phyloP scores from a whole-genome alignment of 805 yeast species.

The Trichomonascus vanleenenianus region DNA sequence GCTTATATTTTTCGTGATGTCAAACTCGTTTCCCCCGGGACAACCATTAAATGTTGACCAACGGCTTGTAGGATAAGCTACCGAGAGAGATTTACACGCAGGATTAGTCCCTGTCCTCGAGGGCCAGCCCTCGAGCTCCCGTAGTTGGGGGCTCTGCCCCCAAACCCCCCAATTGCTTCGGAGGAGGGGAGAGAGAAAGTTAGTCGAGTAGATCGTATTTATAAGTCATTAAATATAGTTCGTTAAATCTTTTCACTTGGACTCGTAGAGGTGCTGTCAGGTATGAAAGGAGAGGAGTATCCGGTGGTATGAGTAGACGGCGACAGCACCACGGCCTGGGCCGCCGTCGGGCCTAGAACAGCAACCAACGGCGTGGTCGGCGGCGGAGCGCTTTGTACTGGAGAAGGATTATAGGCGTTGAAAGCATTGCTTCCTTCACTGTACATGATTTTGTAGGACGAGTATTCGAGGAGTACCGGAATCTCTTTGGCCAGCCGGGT shows the following conservation, averaged over 20 bases:
- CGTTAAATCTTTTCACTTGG: neutral
- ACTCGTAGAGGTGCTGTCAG: constrained; percentile 2
- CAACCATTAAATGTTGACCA: no score
- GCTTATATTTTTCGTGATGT: neutral
- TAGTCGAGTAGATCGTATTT: no score
- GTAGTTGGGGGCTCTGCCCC: no score
- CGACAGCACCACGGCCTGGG: constrained; percentile 27
- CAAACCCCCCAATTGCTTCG: no score
- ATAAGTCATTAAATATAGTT: neutral
- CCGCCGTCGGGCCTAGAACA: constrained; percentile 32
- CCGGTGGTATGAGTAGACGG: constrained; percentile 11
- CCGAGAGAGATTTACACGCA: no score
- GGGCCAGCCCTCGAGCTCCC: no score
- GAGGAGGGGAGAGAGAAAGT: no score
- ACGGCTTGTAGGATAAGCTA: no score
- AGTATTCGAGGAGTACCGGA: constrained; percentile 71
- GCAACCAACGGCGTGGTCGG: constrained; percentile 35
- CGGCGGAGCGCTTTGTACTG: constrained; percentile 13
- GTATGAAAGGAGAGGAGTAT: constrained; percentile 13
- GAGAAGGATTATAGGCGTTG: constrained; percentile 3
- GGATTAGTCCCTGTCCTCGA: no score
- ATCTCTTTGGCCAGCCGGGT: constrained; percentile 90
- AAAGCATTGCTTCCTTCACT: constrained; percentile 6
- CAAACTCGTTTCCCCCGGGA: neutral
- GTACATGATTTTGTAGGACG: constrained; percentile 36